Percentiles rank a stretch among this genome's conserved stretches.
phyloP scores from a whole-genome alignment of 2,329 filamentous ascomycete species.

The Paecilomyces formosus region DNA sequence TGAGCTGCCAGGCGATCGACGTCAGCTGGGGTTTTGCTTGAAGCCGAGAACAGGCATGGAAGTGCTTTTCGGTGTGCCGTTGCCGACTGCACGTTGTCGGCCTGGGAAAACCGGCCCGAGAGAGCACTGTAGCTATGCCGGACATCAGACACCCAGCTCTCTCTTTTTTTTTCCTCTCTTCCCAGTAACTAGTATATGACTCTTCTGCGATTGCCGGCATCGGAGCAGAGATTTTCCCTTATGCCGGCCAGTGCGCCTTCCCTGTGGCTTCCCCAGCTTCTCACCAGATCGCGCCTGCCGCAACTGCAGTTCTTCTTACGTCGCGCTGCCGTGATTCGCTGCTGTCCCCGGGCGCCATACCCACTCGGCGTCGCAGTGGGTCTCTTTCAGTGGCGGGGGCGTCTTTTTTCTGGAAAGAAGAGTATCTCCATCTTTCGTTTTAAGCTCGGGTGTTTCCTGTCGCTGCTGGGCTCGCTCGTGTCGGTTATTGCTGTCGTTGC shows the following conservation, averaged over 20 bases:
- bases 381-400: background rate
- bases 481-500: background rate
- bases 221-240: background rate
- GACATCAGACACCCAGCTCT: too few species aligned
- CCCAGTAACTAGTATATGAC: background rate
- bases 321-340: background rate
- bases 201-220: background rate
- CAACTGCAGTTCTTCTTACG: background rate
- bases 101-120: background rate
- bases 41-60: background rate
- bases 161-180: too few species aligned
- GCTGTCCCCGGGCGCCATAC: background rate
- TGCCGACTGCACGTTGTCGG: background rate
- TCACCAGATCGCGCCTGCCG: background rate
- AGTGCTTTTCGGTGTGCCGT: background rate
- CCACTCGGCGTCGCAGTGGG: background rate
- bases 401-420: background rate
- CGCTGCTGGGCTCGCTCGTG: background rate
- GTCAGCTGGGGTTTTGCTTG: background rate
- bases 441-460: background rate
- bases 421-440: background rate
- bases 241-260: background rate
- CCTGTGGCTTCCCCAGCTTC: background rate
- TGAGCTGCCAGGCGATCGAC: slow-evolving; percentile 3
- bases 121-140: background rate